Evolutionary conservation across 352 stramenopile genomes (phyloP).

Genomic region (Phytophthora crassamura): DNA sequence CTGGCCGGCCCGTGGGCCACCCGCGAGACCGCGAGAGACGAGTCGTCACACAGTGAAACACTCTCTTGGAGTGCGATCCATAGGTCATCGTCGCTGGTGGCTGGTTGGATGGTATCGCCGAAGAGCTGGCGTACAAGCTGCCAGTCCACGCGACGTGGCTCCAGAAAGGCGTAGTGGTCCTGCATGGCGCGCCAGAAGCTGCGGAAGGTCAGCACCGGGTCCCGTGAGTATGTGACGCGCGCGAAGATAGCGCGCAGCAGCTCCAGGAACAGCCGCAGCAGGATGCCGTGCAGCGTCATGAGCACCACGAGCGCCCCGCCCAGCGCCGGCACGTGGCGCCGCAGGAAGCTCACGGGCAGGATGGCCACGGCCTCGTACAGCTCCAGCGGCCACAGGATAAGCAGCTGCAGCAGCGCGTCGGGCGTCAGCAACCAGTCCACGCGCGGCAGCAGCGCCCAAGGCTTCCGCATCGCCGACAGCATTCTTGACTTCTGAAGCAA

Average conservation of each 20-base stretch:
- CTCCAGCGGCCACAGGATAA: slow-evolving; percentile 73
- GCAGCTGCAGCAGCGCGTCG: slow-evolving; percentile 54
- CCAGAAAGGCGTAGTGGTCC: slow-evolving; percentile 72
- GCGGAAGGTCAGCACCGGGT: slow-evolving; percentile 75
- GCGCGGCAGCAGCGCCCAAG: slow-evolving; percentile 32
- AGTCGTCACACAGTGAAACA: slow-evolving; percentile 73
- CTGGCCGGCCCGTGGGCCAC: slow-evolving; percentile 13
- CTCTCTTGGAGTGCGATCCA: slow-evolving; percentile 83
- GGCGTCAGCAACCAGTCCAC: slow-evolving; percentile 49
- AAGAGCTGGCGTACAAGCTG: slow-evolving; percentile 75
- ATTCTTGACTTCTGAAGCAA: slow-evolving; percentile 16
- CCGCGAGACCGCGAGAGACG: slow-evolving; percentile 60
- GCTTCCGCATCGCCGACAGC: slow-evolving; percentile 24
- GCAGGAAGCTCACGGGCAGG: slow-evolving; percentile 75
- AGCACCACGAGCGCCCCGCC: slow-evolving; percentile 80
- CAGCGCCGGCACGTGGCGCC: slow-evolving; percentile 74
- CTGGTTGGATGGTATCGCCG: slow-evolving; percentile 60
- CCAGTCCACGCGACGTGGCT: slow-evolving; percentile 63
- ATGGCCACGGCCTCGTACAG: slow-evolving; percentile 82
- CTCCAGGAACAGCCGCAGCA: slow-evolving; percentile 73
- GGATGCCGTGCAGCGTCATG: slow-evolving; percentile 78
- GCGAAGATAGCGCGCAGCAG: slow-evolving; percentile 70
- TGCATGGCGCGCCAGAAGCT: slow-evolving; percentile 78
- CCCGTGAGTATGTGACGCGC: slow-evolving; percentile 66
- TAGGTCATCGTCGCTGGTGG: slow-evolving; percentile 81